Conservation (phyloP, 1,139 yeast species). For the Magnusiomyces sp. region DNA sequence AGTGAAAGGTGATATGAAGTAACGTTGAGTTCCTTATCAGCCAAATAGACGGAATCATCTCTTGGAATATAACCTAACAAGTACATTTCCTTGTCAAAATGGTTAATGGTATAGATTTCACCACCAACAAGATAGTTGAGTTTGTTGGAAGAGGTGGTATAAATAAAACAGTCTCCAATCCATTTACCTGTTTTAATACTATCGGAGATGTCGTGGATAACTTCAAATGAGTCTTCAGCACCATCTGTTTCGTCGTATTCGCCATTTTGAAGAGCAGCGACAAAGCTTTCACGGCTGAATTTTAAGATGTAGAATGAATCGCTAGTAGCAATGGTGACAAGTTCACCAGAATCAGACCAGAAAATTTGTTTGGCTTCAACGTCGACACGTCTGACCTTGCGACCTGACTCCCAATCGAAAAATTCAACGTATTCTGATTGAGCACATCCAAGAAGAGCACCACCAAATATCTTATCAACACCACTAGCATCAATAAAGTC, state of each 20-base stretch:
- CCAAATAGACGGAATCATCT: slow-evolving; percentile 80
- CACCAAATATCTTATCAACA: slow-evolving; percentile 79
- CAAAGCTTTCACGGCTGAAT: slow-evolving; percentile 60
- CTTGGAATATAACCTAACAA: slow-evolving; percentile 83
- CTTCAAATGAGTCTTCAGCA: slow-evolving; percentile 77
- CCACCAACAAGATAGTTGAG: slow-evolving; percentile 94
- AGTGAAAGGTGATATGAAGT: slow-evolving; percentile 75
- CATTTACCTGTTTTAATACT: slow-evolving; percentile 82
- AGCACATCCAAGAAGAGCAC: slow-evolving; percentile 76
- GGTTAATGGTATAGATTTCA: slow-evolving; percentile 83
- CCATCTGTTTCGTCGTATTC: slow-evolving; percentile 72
- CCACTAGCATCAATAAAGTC: slow-evolving; percentile 49
- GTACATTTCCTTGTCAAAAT: slow-evolving; percentile 82
- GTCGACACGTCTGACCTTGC: slow-evolving; percentile 72
- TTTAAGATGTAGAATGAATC: slow-evolving; percentile 76
- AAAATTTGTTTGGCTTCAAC: slow-evolving; percentile 62
- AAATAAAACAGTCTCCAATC: slow-evolving; percentile 94
- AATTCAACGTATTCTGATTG: slow-evolving; percentile 60
- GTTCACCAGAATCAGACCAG: slow-evolving; percentile 93
- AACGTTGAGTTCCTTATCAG: slow-evolving; percentile 83
- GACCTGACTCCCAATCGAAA: slow-evolving; percentile 89
- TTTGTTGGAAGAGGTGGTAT: slow-evolving; percentile 78
- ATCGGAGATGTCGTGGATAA: slow-evolving; percentile 74
- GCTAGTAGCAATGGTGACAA: slow-evolving; percentile 66
- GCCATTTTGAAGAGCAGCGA: slow-evolving; percentile 52